Percentiles rank a stretch among this genome's conserved stretches.
Evolutionary conservation across 108 stramenopile genomes (phyloP).

Genomic region (Pseudonitzschia pungens): DNA sequence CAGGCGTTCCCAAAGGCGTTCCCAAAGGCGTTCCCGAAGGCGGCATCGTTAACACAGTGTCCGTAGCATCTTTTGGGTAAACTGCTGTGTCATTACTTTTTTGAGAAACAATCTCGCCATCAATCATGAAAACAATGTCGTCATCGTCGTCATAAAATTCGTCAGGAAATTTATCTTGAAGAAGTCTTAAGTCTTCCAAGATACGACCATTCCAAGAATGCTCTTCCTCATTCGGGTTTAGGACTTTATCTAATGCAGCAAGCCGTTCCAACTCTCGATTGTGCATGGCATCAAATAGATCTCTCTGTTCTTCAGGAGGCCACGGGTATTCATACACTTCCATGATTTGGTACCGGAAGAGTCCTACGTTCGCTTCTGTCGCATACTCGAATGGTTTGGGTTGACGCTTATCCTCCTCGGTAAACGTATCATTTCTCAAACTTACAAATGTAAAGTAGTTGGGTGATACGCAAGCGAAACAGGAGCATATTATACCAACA

Average conservation of each 20-base stretch:
- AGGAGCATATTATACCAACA: slow-evolving; percentile 28
- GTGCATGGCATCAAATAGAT: slow-evolving; percentile 27
- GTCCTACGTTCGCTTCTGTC: slow-evolving; percentile 35
- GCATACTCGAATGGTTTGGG: slow-evolving; percentile 39
- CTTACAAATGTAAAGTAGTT: slow-evolving; percentile 32
- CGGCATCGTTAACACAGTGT: background rate
- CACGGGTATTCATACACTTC: slow-evolving; percentile 42
- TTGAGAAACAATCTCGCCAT: background rate
- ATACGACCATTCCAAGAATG: background rate
- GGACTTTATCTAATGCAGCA: slow-evolving; percentile 1
- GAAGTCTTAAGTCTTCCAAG: background rate
- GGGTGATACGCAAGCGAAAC: slow-evolving; percentile 21
- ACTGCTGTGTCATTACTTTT: background rate
- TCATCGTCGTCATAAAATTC: slow-evolving; percentile 5
- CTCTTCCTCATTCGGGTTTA: background rate
- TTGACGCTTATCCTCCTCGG: slow-evolving; percentile 28
- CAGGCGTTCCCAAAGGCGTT: no score
- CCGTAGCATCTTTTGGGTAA: background rate
- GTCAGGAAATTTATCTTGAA: slow-evolving; percentile 15
- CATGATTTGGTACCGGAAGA: slow-evolving; percentile 34
- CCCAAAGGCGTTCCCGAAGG: background rate
- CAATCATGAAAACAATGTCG: no score
- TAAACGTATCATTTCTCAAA: slow-evolving; percentile 39
- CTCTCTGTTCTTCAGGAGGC: slow-evolving; percentile 23
- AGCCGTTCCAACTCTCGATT: slow-evolving; percentile 29